These are phyloP conservation scores for Panicum miliaceum DNA, from an alignment of 176 grass and related monocot genomes.

Conservation along the genomic window DNA sequence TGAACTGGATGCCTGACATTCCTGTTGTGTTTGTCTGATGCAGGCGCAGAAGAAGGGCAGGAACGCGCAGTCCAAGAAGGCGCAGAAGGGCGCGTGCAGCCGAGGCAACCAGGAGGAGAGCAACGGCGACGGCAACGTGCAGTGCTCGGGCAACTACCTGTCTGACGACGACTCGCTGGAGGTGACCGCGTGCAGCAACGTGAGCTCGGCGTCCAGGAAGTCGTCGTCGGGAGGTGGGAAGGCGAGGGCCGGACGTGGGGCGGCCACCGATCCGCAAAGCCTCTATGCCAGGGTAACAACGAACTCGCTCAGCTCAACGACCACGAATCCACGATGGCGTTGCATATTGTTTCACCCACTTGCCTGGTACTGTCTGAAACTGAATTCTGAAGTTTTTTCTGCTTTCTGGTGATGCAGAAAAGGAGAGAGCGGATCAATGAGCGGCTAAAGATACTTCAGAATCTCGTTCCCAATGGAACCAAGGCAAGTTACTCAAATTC, in stretches of 20 bases:
- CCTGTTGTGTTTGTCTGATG: background rate
- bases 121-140: constrained; percentile 46
- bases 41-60: constrained; percentile 64
- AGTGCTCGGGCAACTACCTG: constrained; percentile 62
- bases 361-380: background rate
- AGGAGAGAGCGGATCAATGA: constrained; percentile 94
- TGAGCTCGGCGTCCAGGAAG: constrained; percentile 66
- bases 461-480: constrained; percentile 86
- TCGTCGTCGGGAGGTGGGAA: constrained; percentile 56
- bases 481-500: constrained; percentile 50
- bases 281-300: constrained; percentile 80
- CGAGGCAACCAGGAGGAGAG: constrained; percentile 55
- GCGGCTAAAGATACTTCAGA: constrained; percentile 76
- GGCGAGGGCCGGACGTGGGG: constrained; percentile 69
- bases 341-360: background rate
- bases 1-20: constrained; percentile 22
- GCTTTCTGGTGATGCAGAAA: constrained; percentile 59
- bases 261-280: constrained; percentile 82
- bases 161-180: constrained; percentile 80
- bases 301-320: background rate
- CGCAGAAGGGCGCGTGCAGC: constrained; percentile 52
- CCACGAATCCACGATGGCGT: background rate
- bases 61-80: constrained; percentile 55
- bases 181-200: constrained; percentile 56
- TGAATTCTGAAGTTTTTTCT: constrained; percentile 36